Conservation (phyloP, 306 rosid species). For the Pyrus betulifolia region DNA sequence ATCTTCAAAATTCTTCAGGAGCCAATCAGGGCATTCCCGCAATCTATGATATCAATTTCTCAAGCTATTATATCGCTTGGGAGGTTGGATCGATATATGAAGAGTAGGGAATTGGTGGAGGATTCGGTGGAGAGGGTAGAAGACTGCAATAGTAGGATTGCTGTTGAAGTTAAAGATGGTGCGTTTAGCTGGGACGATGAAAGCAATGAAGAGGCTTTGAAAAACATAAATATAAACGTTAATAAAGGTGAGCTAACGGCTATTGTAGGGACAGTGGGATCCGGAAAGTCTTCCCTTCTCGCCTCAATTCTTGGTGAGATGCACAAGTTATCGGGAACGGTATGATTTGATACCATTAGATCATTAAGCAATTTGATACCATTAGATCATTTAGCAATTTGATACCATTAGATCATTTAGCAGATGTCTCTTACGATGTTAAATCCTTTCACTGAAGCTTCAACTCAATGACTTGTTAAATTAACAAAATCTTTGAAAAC, state of each 20-base stretch:
- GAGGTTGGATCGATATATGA: constrained; percentile 75
- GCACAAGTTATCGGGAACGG: constrained; percentile 79
- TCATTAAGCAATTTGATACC: background rate
- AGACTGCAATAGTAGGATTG: constrained; percentile 36
- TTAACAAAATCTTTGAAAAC: constrained; percentile 13
- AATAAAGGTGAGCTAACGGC: constrained; percentile 72
- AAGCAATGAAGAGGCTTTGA: constrained; percentile 40
- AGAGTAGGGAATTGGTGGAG: constrained; percentile 51
- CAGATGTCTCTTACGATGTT: background rate
- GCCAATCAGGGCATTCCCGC: constrained; percentile 90
- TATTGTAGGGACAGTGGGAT: constrained; percentile 87
- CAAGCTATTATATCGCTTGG: constrained; percentile 87
- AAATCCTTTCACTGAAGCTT: background rate
- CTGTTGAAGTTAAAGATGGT: constrained; percentile 65
- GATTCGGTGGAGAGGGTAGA: constrained; percentile 56
- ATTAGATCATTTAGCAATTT: background rate
- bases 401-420: background rate
- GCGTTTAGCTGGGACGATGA: constrained; percentile 87
- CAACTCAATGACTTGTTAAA: background rate
- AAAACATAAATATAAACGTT: constrained; percentile 50
- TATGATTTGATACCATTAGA: constrained; percentile 16
- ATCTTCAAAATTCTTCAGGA: constrained; percentile 82
- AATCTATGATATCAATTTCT: constrained; percentile 79
- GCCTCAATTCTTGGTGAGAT: constrained; percentile 92
- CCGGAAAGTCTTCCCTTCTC: constrained; percentile 89